Evolutionary conservation across 2,329 filamentous ascomycete genomes (phyloP), one percentile per base, ranked within the genome.

Genomic region (Orbilia blumenaviensis): DNA sequence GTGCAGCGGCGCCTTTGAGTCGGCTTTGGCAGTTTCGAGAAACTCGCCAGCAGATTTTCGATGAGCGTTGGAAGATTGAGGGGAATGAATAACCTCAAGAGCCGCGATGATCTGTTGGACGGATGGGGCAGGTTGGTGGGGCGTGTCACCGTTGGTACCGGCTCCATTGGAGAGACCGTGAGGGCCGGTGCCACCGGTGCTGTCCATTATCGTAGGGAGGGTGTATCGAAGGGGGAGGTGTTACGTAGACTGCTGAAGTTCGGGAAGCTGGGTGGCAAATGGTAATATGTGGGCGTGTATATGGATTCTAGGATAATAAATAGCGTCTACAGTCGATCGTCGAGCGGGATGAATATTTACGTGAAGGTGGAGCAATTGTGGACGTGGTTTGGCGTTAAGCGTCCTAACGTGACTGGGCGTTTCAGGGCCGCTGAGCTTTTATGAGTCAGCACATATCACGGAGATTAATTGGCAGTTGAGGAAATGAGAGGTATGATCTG

Each of bases 81-180:
- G 89, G 81, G 89, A 90, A 85, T 98, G 94, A 77, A 97, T 92
- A 80, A 96, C 88, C 80, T 95, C 89, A 79, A 99, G 89, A 42
- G 95, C 95, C 81, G 92, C 88, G 81, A 93, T 89, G 78, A 98
- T 95, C 81, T 88, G 89, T 60, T 88, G 84, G 61, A 93, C 86
- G 41, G 79, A 58, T 21, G 67, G 66, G 18, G 36, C 25, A 44
- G 58, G 12, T 32, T 58, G 48, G 46, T 50, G 56, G 54, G 52
- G 29, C 29, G 48, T 60, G 36, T 64, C 56, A 32, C 71, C 71
- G 58, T 71, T 77, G 46, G 66, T 60, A 16, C 46, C 42, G 52
- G 52, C 52, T 38, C 52, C 52, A n/a, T 56, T 56, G 32, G 52
- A 38, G 32, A 56, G 52, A 23, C 16, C 52, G 29, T 56, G 52